A percentile compares a stretch with the other conserved stretches of the same genome.
These are phyloP conservation scores for Auricularia cornea DNA, from an alignment of 768 basidiomycete genomes.

Conservation along the genomic window DNA sequence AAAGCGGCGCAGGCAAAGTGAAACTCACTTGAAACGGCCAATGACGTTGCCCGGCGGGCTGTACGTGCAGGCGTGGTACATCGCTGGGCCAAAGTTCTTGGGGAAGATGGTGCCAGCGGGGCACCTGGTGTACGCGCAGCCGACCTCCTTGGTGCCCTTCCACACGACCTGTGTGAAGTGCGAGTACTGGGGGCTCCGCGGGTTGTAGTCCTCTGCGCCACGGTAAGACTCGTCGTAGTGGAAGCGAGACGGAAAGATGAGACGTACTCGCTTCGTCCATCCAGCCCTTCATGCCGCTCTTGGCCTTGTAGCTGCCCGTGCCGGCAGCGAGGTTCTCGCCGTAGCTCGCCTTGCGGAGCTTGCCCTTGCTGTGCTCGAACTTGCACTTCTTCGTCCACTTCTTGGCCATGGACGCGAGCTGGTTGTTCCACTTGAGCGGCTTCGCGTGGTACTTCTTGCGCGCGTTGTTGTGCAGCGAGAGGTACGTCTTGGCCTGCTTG, in stretches of 20 bases:
- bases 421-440: constrained; percentile 40
- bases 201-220: constrained; percentile 26
- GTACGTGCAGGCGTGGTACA: constrained; percentile 57
- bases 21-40: constrained; percentile 31
- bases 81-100: constrained; percentile 29
- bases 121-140: constrained; percentile 48
- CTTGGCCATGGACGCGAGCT: constrained; percentile 39
- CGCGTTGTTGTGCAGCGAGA: constrained; percentile 42
- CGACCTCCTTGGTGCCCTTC: constrained; percentile 49
- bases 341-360: constrained; percentile 26
- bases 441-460: constrained; percentile 36
- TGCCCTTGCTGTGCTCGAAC: constrained; percentile 39
- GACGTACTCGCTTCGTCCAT: constrained; percentile 39
- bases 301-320: constrained; percentile 37
- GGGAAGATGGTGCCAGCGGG: constrained; percentile 35
- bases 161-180: constrained; percentile 61
- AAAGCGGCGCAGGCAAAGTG: too few relatives aligned
- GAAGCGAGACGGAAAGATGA: neutral
- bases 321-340: constrained; percentile 52
- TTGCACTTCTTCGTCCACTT: constrained; percentile 43
- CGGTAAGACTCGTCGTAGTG: too few relatives aligned
- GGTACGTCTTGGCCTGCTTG: constrained; percentile 18
- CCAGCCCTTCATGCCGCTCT: constrained; percentile 39
- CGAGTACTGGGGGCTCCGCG: constrained; percentile 38
- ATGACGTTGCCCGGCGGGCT: constrained; percentile 58